Conservation (phyloP, 306 rosid genomes). For the Geum urbanum region DNA sequence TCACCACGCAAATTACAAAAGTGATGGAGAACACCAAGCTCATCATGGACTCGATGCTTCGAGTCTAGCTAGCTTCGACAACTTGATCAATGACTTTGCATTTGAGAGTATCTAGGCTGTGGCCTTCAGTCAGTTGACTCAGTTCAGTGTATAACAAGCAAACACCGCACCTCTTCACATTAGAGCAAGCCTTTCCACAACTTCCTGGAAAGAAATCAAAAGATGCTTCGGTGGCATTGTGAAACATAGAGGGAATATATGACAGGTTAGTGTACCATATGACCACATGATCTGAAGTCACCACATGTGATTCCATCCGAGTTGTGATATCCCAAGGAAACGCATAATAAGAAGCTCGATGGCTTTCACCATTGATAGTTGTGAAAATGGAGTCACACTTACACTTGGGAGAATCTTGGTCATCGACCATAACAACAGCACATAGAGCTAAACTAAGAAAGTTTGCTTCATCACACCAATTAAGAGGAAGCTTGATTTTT, state of each 20-base stretch:
- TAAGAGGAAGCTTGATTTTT: background rate
- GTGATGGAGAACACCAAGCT: too few species aligned
- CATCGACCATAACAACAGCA: background rate
- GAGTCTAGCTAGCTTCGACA: too few species aligned
- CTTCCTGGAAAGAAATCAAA: background rate
- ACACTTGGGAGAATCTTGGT: too few species aligned
- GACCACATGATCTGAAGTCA: background rate
- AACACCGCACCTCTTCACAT: conserved; percentile 8
- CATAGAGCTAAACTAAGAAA: conserved; percentile 6
- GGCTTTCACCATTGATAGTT: background rate
- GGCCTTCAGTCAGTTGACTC: too few species aligned
- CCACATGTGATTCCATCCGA: too few species aligned
- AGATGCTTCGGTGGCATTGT: background rate
- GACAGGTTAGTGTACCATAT: background rate
- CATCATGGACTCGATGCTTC: too few species aligned
- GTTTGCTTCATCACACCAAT: background rate
- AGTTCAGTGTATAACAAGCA: too few species aligned
- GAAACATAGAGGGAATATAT: background rate
- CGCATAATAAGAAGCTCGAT: background rate
- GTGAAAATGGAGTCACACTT: background rate
- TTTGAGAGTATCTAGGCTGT: too few species aligned
- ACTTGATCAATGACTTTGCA: too few species aligned
- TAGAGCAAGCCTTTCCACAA: too few species aligned
- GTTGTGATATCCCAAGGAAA: background rate
- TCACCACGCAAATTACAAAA: too few species aligned